Evolutionary conservation across 768 basidiomycete genomes (phyloP).

Genomic region (Boletellus sp.): DNA sequence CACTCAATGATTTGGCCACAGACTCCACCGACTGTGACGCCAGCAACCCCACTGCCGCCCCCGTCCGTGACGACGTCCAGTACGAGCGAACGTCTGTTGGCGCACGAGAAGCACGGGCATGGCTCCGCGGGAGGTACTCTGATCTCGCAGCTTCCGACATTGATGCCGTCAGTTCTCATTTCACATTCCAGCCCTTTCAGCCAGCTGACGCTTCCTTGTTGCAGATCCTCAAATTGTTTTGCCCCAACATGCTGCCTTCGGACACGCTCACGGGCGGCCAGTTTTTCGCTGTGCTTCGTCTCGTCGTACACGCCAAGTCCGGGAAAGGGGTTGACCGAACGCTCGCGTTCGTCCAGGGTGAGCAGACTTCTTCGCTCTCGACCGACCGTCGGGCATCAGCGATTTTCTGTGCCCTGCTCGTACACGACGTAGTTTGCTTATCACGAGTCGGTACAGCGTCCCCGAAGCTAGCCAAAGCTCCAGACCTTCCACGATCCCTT

Average conservation of each 20-base stretch:
- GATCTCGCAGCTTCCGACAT: constrained; percentile 48
- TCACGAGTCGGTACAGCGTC: constrained; percentile 16
- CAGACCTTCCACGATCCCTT: constrained; percentile 5
- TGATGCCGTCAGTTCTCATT: constrained; percentile 48
- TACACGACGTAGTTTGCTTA: constrained; percentile 2
- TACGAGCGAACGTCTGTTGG: constrained; percentile 55
- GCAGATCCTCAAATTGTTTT: constrained; percentile 66
- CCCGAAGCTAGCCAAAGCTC: constrained; percentile 4
- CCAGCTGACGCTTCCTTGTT: background rate
- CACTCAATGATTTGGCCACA: constrained; percentile 49
- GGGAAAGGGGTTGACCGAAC: constrained; percentile 61
- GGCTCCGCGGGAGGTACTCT: constrained; percentile 69
- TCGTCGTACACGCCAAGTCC: constrained; percentile 58
- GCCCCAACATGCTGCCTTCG: constrained; percentile 46
- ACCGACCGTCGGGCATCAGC: background rate
- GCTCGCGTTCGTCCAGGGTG: constrained; percentile 76
- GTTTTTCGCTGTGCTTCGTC: constrained; percentile 71
- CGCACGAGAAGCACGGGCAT: constrained; percentile 66
- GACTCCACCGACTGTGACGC: constrained; percentile 29
- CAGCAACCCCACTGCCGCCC: background rate
- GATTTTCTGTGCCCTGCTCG: background rate
- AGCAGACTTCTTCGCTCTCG: constrained; percentile 13
- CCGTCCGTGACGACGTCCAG: constrained; percentile 40
- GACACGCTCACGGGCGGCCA: constrained; percentile 64
- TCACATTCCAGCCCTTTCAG: background rate